Percentiles rank a stretch among this genome's conserved stretches.
phyloP scores from a whole-genome alignment of 352 stramenopile genomes.

The Phytophthora capsici region DNA sequence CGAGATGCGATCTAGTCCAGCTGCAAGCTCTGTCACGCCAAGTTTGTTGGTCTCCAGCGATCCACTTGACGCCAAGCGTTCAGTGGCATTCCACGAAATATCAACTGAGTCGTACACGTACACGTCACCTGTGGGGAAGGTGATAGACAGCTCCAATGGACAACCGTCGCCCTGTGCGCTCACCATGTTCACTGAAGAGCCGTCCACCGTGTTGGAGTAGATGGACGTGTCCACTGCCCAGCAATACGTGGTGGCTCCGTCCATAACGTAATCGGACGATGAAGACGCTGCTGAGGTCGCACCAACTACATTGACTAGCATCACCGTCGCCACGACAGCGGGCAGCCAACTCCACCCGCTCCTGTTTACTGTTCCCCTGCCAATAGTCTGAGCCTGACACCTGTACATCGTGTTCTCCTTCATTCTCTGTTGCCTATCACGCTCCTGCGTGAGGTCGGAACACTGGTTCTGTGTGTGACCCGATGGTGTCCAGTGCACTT shows the following conservation, averaged over 20 bases:
- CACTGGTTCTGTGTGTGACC: constrained; percentile 16
- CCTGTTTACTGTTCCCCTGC: constrained; percentile 12
- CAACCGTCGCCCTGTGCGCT: constrained; percentile 55
- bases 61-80: constrained; percentile 43
- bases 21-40: constrained; percentile 45
- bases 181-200: constrained; percentile 41
- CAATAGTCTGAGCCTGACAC: constrained; percentile 7
- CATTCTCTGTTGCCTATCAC: constrained; percentile 14
- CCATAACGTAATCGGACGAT: constrained; percentile 33
- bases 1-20: constrained; percentile 59
- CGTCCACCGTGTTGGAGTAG: constrained; percentile 56
- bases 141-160: constrained; percentile 55
- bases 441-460: constrained; percentile 25
- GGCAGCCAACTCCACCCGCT: constrained; percentile 12
- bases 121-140: constrained; percentile 46
- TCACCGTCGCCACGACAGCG: neutral
- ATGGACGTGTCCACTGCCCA: constrained; percentile 64
- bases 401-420: constrained; percentile 8
- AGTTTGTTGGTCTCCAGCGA: constrained; percentile 56
- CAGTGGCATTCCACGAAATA: constrained; percentile 70
- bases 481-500: constrained; percentile 23
- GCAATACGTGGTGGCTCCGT: constrained; percentile 66
- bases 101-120: constrained; percentile 66
- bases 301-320: constrained; percentile 25
- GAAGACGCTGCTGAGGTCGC: constrained; percentile 23